Conservation (phyloP, 2,329 filamentous ascomycete genomes). For the Colletotrichum sp. region DNA sequence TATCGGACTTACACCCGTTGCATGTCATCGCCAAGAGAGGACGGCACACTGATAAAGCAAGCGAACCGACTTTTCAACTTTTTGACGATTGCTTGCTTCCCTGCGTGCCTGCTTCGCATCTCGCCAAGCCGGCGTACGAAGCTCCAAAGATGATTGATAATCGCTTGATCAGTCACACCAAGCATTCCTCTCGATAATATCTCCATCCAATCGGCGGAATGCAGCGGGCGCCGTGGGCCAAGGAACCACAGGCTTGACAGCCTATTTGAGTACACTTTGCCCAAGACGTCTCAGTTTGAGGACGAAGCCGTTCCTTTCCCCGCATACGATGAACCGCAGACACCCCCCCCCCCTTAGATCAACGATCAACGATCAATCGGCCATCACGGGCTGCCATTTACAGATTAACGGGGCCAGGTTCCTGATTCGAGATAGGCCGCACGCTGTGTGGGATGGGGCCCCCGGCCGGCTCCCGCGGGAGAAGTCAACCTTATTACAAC, state of each 20-base stretch:
- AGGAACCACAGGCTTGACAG: neutral
- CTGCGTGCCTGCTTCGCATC: neutral
- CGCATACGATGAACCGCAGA: neutral
- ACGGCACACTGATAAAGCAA: neutral
- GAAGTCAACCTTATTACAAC: slow-evolving; percentile 11
- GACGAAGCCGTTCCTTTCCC: neutral
- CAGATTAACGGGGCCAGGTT: neutral
- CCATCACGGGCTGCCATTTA: neutral
- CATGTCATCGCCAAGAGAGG: neutral
- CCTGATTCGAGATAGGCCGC: neutral
- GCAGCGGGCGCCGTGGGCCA: neutral
- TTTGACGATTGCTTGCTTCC: neutral
- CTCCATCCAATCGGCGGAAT: slow-evolving; percentile 16
- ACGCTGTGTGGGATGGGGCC: neutral
- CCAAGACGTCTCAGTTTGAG: slow-evolving; percentile 7
- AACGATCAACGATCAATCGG: neutral
- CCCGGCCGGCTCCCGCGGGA: neutral
- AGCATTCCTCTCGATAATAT: neutral
- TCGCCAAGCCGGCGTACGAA: neutral
- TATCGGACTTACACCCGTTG: neutral
- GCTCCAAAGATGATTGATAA: neutral
- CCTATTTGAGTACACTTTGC: neutral
- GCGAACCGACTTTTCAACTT: neutral
- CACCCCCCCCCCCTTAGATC: neutral
- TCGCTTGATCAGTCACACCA: slow-evolving; percentile 1